phyloP scores from a whole-genome alignment of 805 yeast species.

The Wickerhamiella cacticola region DNA sequence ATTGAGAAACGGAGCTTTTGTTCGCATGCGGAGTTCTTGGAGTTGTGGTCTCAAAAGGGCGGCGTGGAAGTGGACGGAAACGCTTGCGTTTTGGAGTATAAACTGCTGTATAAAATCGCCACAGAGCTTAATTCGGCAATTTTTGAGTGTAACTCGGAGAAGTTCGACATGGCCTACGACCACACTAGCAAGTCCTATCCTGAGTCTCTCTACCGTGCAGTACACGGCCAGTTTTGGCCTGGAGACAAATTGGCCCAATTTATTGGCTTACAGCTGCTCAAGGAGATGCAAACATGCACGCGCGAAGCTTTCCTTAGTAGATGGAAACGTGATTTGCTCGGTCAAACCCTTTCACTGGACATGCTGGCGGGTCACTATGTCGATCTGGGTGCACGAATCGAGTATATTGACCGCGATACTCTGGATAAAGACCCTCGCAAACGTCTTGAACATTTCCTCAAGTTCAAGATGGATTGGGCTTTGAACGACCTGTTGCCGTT shows the following conservation, averaged over 20 bases:
- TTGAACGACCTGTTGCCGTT: constrained; percentile 53
- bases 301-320: constrained; percentile 28
- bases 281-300: constrained; percentile 28
- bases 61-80: constrained; percentile 45
- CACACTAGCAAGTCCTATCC: background rate
- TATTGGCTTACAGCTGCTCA: constrained; percentile 50
- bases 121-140: constrained; percentile 23
- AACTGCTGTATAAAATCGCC: constrained; percentile 21
- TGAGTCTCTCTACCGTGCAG: constrained; percentile 33
- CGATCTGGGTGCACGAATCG: constrained; percentile 38
- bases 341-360: constrained; percentile 49
- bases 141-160: constrained; percentile 15
- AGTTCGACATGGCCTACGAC: background rate
- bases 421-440: constrained; percentile 39
- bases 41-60: constrained; percentile 40
- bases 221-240: constrained; percentile 37
- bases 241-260: constrained; percentile 40
- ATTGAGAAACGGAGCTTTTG: constrained; percentile 14
- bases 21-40: constrained; percentile 42
- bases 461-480: constrained; percentile 46
- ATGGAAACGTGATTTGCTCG: constrained; percentile 33
- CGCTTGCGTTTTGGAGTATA: constrained; percentile 29
- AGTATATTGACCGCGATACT: constrained; percentile 38
- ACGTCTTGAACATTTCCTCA: constrained; percentile 44
- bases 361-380: constrained; percentile 46